Base-by-base conservation (phyloP, 306 rosid genomes). In the Hippophae gyantsensis region DNA sequence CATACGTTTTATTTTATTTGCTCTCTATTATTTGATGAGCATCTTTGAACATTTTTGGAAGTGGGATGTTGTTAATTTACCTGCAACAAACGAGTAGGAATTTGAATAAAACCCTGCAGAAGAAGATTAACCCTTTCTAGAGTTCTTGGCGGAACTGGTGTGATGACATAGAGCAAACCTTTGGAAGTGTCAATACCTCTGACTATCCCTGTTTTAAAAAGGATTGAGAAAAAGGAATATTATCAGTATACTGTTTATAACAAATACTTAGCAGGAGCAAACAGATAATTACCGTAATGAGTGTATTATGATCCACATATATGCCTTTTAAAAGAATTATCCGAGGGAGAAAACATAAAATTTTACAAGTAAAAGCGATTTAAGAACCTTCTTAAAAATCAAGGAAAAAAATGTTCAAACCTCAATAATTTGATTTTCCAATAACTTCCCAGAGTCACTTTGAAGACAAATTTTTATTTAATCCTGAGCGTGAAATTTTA, bases 11-110 rank as follows among this genome's bases (percentile, higher is more conserved):
- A 32, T 32, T 32, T 32, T 32, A 32, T 32, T 32, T 32, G 38
- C 3, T 32, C 38, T 32, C 38, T 32, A 32, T 32, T 32, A 32
- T 32, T 32, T 32, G 38, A 32, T 4, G 5, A 32, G 38, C 5
- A 32, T 4, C 4, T 32, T 4, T 32, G 38, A 32, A 4, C 38
- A 32, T 32, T 32, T 32, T 32, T 2, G 38, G 38, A 4, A 32
- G 56, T 41, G 61, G 42, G 60, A 51, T 43, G 18, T 61, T 42
- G 53, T 60, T 13, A 60, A 69, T 81, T 32, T 76, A 77, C 98
- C 93, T 87, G 89, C 77, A 87, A 72, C 66, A 92, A 81, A 69
- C 76, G 63, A 27, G 93, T 71, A 68, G 98, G 98, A 83, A 85
- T 80, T 74, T 85, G 89, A 59, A 92, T 76, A 69, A 60, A 80